Evolutionary conservation across 495 filamentous ascomycete genomes (phyloP), one percentile per base, ranked within the genome.

Genomic region (Glutinoglossum americanum): DNA sequence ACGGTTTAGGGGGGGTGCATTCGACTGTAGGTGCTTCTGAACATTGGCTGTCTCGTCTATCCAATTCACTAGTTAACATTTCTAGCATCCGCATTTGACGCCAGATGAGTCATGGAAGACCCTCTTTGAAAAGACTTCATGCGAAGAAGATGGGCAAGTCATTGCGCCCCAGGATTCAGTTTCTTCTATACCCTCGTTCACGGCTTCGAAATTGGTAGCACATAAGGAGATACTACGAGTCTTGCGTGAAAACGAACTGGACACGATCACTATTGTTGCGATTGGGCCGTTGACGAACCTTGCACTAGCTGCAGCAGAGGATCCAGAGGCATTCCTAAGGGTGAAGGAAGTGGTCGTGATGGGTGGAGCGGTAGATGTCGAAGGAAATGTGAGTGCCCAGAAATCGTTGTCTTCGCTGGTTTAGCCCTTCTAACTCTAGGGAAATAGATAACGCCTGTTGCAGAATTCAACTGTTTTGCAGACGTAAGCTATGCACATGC

Each of bases 321-420:
- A 94, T 60, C 80, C 87, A 1, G 81, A 85, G 64, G 82, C 87
- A 4, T 94, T 99, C 71, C 76, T 97, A 3, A 79, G 80, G 23
- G 87, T 79, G 27, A 94, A 93, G 66, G 84, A 94, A 65, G 80
- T 99, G 1, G 80, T 95, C 21, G 82, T 94, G n/a, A 99, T 99
- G 92, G 92, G 90, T 35, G 93, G 92, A 58, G 79, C 84, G n/a
- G 76, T 97, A 48, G 73, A 82, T 44, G 64, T 78, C 19, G 75
- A 79, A 28, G 92, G 92, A 55, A 99, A 99, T 70, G 79, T 81
- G 66, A 64, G 70, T 67, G 19, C 78, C 59, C 37, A 48, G 5
- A 41, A 41, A 41, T 30, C 49, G 26, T 51, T 48, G 60, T 58
- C 41, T 56, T 60, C 59, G n/a, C n/a, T n/a, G n/a, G n/a, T n/a